Conservation (phyloP, 2,329 filamentous ascomycete genomes). For the Lecanosticta acicola region DNA sequence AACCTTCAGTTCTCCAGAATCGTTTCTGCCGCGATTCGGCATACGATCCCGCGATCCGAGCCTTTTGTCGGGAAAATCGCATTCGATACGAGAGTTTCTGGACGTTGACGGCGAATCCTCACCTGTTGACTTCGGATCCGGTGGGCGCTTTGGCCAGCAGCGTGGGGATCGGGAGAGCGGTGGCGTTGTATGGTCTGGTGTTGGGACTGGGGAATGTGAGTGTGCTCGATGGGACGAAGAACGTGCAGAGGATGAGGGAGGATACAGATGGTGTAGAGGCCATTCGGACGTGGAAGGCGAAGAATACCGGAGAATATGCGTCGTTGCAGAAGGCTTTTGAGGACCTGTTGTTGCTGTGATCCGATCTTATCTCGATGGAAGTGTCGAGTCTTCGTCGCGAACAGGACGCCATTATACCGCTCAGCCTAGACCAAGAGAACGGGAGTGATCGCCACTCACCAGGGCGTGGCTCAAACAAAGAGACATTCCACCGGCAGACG, state of each 20-base stretch:
- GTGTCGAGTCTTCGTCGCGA: slow-evolving; percentile 61
- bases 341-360: slow-evolving; percentile 78
- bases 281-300: slow-evolving; percentile 9
- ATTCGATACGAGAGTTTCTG: slow-evolving; percentile 58
- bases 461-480: no score
- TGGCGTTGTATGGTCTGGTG: slow-evolving; percentile 54
- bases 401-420: no score
- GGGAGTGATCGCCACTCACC: no score
- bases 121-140: slow-evolving; percentile 42
- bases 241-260: slow-evolving; percentile 46
- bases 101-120: slow-evolving; percentile 56
- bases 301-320: slow-evolving; percentile 6
- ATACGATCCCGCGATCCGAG: slow-evolving; percentile 57
- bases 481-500: no score
- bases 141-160: slow-evolving; percentile 48
- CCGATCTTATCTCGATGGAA: slow-evolving; percentile 68
- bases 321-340: slow-evolving; percentile 7
- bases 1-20: slow-evolving; percentile 67
- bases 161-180: slow-evolving; percentile 38
- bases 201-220: slow-evolving; percentile 47
- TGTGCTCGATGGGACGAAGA: slow-evolving; percentile 54
- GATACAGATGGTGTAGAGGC: slow-evolving; percentile 44
- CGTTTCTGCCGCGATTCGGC: slow-evolving; percentile 58
- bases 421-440: no score
- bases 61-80: slow-evolving; percentile 48